Base-by-base conservation (phyloP, 1,284 basidiomycete genomes). In the Cutaneotrichosporon cyanovorans region DNA sequence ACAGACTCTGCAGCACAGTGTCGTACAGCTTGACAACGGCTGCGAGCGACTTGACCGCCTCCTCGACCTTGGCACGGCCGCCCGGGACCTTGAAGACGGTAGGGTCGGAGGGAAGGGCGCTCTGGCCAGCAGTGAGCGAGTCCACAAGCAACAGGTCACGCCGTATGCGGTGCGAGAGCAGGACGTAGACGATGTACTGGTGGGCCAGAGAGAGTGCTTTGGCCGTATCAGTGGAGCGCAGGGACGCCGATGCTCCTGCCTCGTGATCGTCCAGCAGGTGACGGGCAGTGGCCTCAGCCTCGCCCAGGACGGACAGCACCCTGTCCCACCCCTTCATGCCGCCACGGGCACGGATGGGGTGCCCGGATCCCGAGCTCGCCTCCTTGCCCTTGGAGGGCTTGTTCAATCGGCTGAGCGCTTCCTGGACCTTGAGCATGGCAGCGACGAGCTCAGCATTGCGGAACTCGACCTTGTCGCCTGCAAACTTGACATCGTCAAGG, bases 391-490 rank as follows among this genome's bases (percentile, higher is more conserved):
- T 56, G 74, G 78, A 47, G 18, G 53, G 46, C 49, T 61, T 63
- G 40, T 66, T 53, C 32, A 76, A 55, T 31, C 54, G 65, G n/a
- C 55, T 63, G 59, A 91, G 80, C 3, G 85, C 87, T 12, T 83
- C 80, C 61, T 91, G 86, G 4, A 93, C 85, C 58, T 81, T 84
- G 50, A 88, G 70, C 51, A 96, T 75, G 16, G 86, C 86, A 60
- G 87, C 86, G 41, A 96, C 89, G 41, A 98, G 74, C 72, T 98
- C 91, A 0, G 90, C 87, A 59, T 85, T 90, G 45, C 91, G 79
- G 38, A 96, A 78, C 15, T 90, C 88, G 8, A 97, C 81, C 3
- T 80, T 79, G 58, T 85, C 78, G 10, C 81, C 87, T 51, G 90
- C 87, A 85, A 91, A 97, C 5, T 76, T 61, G 39, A 93, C 71